Percentiles rank a stretch among this genome's conserved stretches.
Conservation (phyloP, 306 rosid genomes). For the Lupinus albus region DNA sequence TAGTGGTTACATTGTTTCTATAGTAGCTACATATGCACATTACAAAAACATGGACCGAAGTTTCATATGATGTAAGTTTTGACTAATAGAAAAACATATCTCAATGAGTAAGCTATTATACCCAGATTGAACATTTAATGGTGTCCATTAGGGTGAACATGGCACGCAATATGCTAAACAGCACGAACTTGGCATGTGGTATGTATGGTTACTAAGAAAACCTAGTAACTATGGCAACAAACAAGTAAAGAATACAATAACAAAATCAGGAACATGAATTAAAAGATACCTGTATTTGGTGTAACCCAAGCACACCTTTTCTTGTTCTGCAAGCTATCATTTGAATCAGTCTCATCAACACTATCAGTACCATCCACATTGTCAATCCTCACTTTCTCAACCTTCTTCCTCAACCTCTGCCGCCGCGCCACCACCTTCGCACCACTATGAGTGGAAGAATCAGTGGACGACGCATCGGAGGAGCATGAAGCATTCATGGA, state of each 20-base stretch:
- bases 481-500: slow-evolving; percentile 78
- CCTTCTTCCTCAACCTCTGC: slow-evolving; percentile 53
- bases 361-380: slow-evolving; percentile 38
- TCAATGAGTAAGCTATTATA: slow-evolving; percentile 6
- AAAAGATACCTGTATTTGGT: slow-evolving; percentile 62
- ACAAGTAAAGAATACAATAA: neutral
- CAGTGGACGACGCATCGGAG: slow-evolving; percentile 80
- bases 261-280: neutral
- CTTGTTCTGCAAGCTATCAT: slow-evolving; percentile 61
- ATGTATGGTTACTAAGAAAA: too few species aligned
- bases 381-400: slow-evolving; percentile 46
- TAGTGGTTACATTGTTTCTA: slow-evolving; percentile 1
- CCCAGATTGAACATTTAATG: neutral
- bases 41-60: neutral
- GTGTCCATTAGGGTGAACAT: neutral
- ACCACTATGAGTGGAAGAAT: slow-evolving; percentile 65
- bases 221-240: too few species aligned
- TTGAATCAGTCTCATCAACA: slow-evolving; percentile 44
- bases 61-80: slow-evolving; percentile 18
- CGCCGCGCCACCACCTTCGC: slow-evolving; percentile 51
- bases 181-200: too few species aligned
- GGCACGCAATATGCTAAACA: too few species aligned
- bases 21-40: neutral
- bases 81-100: slow-evolving; percentile 25
- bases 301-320: slow-evolving; percentile 87